These are phyloP conservation scores for Trebouxia sp. DNA, from an alignment of 139 green algal species.

Conservation along the genomic window DNA sequence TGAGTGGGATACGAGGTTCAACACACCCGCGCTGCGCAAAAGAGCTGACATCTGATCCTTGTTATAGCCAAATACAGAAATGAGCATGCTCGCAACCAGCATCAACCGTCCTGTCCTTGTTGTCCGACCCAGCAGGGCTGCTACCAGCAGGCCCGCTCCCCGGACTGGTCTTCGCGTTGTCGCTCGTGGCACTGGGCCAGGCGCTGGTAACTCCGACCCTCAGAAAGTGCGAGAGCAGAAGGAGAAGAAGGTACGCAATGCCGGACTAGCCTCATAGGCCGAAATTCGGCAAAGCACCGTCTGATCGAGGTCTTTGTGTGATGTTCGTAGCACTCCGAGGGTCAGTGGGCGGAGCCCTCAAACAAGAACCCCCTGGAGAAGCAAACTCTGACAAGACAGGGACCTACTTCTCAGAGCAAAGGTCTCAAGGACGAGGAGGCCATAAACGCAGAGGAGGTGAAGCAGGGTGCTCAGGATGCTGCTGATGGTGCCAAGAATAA, in stretches of 20 bases:
- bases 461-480: slow-evolving; percentile 9
- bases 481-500: neutral
- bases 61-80: too few species aligned
- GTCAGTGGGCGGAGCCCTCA: neutral
- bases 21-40: too few species aligned
- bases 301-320: too few species aligned
- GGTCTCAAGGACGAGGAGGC: neutral
- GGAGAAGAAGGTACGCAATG: neutral
- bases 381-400: neutral
- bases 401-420: neutral
- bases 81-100: neutral
- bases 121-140: neutral
- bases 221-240: slow-evolving; percentile 8
- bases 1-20: neutral
- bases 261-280: neutral
- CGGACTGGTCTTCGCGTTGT: neutral
- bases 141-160: neutral
- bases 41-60: too few species aligned
- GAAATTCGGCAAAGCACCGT: neutral
- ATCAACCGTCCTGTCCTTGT: neutral
- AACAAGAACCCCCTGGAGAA: slow-evolving; percentile 18
- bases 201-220: slow-evolving; percentile 14
- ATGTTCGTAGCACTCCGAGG: neutral
- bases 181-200: neutral
- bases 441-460: neutral